Base-by-base conservation (phyloP, 2,329 filamentous ascomycete species). In the Aspergillus flavus region DNA sequence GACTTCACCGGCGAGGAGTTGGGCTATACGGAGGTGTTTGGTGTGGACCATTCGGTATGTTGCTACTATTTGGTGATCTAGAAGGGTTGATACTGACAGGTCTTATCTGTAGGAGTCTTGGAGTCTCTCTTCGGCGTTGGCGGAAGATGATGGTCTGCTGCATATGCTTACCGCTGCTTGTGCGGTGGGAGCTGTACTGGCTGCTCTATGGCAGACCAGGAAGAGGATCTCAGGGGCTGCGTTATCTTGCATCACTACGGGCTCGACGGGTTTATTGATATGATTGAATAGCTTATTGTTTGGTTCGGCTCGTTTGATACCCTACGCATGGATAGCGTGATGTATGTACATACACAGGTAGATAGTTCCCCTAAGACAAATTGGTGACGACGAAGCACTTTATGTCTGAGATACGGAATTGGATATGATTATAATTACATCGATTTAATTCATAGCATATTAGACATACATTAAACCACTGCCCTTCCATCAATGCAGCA, bases 1-100 rank as follows among this genome's bases (percentile, higher is more conserved):
- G 58, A 70, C 30, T 50, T 60, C 4, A 58, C 69, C 2, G 69
- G 68, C 3, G 63, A 70, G 14, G 61, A 65, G 4, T 54, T 74
- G n/a, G 69, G 70, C 2, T 61, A 58, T n/a, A 70, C 71, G 1
- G 63, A 65, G 9, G 57, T 67, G 9, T 56, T 71, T 52, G 41
- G 7, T 12, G 4, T 59, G 45, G 53, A 28, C 14, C 36, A 54
- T 19, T 16, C 26, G 21, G 60, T 58, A 62, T 30, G 21, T 58
- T 11, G 28, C n/a, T n/a, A 32, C 6, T 32, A 52, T 53, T 16
- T 14, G 34, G 34, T 16, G 34, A 36, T 36, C 14, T 16, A 16
- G 14, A 36, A 36, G 34, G 34, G 12, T 16, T 36, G 34, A 10
- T 28, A 57, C 55, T 57, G 28, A 57, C 55, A 9, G 10, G 36